Evolutionary conservation across 495 filamentous ascomycete species (phyloP), one percentile per base, ranked within the genome.

Genomic region (Eremomyces bilateralis): DNA sequence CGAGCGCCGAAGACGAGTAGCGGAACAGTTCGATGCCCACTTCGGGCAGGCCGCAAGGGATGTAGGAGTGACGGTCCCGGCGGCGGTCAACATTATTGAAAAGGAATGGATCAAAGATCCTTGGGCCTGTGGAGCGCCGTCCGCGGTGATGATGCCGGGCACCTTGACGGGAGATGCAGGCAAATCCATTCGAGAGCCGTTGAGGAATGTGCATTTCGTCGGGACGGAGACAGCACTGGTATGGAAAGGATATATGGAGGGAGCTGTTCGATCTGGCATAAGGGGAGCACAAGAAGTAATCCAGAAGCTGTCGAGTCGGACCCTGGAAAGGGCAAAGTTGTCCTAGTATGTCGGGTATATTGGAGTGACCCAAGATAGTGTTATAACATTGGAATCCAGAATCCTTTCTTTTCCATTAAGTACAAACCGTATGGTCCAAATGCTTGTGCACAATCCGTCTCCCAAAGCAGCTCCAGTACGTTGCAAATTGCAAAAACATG

Each of bases 241-340:
- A 20, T 53, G 46, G 47, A 46, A 44, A 35, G 51, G 51, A 12
- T 53, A 50, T 33, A 53, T 53, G 50, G 51, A 52, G 29, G 51
- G 50, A 12, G 51, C 51, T 22, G 42, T 53, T 11, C 38, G 44
- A 4, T 45, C 47, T 4, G 51, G 50, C 0, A 42, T 47, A 33
- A 32, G 40, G 4, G 49, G 34, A 28, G 51, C 50, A 2, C 22
- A 35, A 10, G 46, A 47, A 31, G 45, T 49, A 4, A 32, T 27
- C n/a, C n/a, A n/a, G n/a, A n/a, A n/a, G n/a, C n/a, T n/a, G n/a
- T n/a, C n/a, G n/a, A n/a, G n/a, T 27, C 24, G 24, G 24, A 27
- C 24, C 24, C 24, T 27, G 24, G 13, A 13, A 27, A 27, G 13
- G 24, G 13, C 6, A 8, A 27, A 13, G 24, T 13, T 27, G 6